A percentile compares a stretch with the other conserved stretches of the same genome.
Conservation (phyloP, 257 asterid genomes). For the Coffea eugenioides region DNA sequence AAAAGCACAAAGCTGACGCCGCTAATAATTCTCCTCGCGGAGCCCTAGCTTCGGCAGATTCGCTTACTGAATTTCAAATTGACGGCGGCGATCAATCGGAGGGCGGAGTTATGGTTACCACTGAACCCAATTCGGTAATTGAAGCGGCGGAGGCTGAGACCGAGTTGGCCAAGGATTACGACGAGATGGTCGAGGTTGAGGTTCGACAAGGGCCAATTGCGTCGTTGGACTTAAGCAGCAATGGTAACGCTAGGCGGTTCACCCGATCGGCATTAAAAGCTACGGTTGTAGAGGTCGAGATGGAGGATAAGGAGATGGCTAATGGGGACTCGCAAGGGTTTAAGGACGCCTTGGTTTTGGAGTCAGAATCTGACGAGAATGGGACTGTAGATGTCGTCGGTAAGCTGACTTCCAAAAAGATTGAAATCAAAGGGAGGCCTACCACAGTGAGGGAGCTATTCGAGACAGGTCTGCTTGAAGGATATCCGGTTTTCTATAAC, state of each 20-base stretch:
- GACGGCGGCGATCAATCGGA: constrained; percentile 15
- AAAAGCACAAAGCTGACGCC: constrained; percentile 46
- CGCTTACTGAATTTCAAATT: constrained; percentile 1
- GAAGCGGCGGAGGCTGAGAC: constrained; percentile 18
- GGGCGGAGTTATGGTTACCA: constrained; percentile 30
- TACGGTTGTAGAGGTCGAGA: constrained; percentile 21
- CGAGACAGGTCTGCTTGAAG: constrained; percentile 90
- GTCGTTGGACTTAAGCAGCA: constrained; percentile 11
- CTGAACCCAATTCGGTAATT: constrained; percentile 25
- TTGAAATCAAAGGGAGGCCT: constrained; percentile 59
- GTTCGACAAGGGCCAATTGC: constrained; percentile 45
- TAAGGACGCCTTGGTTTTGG: constrained; percentile 47
- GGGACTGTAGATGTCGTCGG: constrained; percentile 31
- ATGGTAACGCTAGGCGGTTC: constrained; percentile 40
- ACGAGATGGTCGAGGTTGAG: constrained; percentile 58
- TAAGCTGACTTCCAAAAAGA: constrained; percentile 63
- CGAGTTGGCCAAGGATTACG: constrained; percentile 5
- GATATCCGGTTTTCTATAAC: constrained; percentile 94
- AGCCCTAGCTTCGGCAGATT: constrained; percentile 11
- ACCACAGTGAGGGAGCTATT: constrained; percentile 88
- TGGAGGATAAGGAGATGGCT: constrained; percentile 32
- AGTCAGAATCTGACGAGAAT: constrained; percentile 39
- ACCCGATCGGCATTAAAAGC: constrained; percentile 51
- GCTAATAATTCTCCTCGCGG: not conserved
- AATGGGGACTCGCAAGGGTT: constrained; percentile 37